Evolutionary conservation across 2,329 filamentous ascomycete species (phyloP).

Genomic region (Colletotrichum ledebouriae): DNA sequence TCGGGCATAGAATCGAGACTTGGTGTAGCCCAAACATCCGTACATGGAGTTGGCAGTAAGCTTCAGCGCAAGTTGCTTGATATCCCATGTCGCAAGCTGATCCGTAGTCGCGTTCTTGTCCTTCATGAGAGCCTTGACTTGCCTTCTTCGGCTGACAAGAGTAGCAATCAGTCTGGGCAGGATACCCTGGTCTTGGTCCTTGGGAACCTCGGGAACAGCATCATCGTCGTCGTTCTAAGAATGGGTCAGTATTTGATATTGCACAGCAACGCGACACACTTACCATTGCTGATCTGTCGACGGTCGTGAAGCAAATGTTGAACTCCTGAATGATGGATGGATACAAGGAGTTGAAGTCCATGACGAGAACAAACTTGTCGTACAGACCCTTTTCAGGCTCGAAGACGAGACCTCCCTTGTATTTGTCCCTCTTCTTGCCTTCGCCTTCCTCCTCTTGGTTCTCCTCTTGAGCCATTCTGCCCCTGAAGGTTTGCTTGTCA

Average conservation of each 20-base stretch:
- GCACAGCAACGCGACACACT: constrained; percentile 50
- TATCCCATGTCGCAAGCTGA: constrained; percentile 94
- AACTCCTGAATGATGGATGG: constrained; percentile 99
- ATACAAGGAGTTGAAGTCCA: constrained; percentile 99
- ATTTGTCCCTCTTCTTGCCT: constrained; percentile 98
- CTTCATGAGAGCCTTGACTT: constrained; percentile 98
- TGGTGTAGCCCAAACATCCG: constrained; percentile 95
- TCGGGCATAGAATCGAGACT: constrained; percentile 96
- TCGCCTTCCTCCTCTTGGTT: constrained; percentile 78
- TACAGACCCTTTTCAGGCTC: constrained; percentile 98
- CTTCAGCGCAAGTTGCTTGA: constrained; percentile 96
- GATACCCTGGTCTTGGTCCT: constrained; percentile 83
- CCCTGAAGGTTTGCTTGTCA: constrained; percentile 89
- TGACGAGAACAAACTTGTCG: constrained; percentile 97
- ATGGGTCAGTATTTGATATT: constrained; percentile 47
- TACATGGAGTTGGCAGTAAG: constrained; percentile 99
- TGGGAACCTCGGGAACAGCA: constrained; percentile 87
- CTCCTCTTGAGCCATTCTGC: constrained; percentile 79
- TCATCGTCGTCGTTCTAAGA: constrained; percentile 79
- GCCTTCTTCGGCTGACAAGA: constrained; percentile 86
- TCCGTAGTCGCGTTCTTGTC: constrained; percentile 87
- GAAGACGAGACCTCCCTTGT: constrained; percentile 97
- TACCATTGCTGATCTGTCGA: constrained; percentile 82
- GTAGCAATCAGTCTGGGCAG: constrained; percentile 92
- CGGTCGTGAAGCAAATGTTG: constrained; percentile 99